Conservation (phyloP, 75 land plant species). For the Sequoia sempervirens region DNA sequence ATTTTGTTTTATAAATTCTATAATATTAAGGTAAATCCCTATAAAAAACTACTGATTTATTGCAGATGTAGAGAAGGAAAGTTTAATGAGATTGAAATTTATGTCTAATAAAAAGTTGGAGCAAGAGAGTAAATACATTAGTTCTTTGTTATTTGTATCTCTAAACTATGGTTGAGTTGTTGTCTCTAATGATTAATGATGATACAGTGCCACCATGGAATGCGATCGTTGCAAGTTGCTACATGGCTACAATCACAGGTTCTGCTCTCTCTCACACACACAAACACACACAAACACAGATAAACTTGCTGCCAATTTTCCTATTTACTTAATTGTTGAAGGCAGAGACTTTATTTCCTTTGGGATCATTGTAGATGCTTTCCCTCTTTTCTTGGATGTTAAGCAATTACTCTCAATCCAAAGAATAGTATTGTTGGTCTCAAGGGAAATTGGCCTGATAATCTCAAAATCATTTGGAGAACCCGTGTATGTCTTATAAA, state of each 20-base stretch:
- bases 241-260: conserved; percentile 96
- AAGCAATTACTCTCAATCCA: not conserved
- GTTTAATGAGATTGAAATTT: not conserved
- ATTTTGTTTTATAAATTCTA: not conserved
- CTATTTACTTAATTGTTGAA: not conserved
- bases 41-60: not conserved
- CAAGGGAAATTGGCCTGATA: not conserved
- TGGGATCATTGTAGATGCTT: not conserved
- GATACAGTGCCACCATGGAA: conserved; percentile 97
- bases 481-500: not conserved
- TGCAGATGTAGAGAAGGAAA: not conserved
- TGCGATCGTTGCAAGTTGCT: conserved; percentile 89
- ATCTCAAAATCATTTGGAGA: not conserved
- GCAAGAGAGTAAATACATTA: too few relatives aligned
- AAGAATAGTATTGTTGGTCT: not conserved
- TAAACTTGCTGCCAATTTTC: not conserved
- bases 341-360: not conserved
- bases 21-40: not conserved
- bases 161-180: not conserved
- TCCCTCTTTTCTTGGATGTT: not conserved
- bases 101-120: not conserved
- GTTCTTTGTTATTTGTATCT: not conserved
- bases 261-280: not conserved
- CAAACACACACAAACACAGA: not conserved
- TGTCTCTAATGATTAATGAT: not conserved